These are phyloP conservation scores for Ceratobasidium sp. DNA, from an alignment of 1,284 basidiomycete species.

Conservation along the genomic window DNA sequence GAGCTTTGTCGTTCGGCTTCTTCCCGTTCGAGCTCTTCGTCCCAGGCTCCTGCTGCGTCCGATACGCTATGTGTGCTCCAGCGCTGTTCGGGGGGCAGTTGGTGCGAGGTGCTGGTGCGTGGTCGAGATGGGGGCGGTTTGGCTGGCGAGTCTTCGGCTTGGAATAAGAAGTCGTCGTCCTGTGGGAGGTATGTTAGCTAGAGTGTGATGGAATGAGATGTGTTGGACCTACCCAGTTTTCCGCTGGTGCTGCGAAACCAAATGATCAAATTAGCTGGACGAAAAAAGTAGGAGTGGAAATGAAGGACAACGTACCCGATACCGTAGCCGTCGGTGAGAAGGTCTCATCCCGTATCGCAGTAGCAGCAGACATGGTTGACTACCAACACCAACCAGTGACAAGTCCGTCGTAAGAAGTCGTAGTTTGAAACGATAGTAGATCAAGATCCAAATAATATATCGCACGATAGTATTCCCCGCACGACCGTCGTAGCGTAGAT, in stretches of 20 bases:
- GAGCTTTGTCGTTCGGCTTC: slow-evolving; percentile 44
- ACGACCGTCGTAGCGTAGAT: background rate
- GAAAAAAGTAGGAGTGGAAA: background rate
- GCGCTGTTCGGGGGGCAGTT: background rate
- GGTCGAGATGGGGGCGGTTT: slow-evolving; percentile 31
- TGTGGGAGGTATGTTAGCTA: slow-evolving; percentile 9
- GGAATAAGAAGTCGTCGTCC: slow-evolving; percentile 45
- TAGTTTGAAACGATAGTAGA: slow-evolving; percentile 4
- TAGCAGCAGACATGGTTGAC: slow-evolving; percentile 31
- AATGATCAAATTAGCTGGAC: background rate
- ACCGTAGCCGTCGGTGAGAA: slow-evolving; percentile 14
- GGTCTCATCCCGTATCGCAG: slow-evolving; percentile 27
- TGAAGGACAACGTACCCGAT: background rate
- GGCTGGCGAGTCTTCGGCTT: slow-evolving; percentile 40
- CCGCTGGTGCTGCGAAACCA: slow-evolving; percentile 15
- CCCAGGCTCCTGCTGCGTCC: slow-evolving; percentile 25
- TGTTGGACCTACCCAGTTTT: slow-evolving; percentile 35
- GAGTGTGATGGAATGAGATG: background rate
- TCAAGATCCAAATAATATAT: slow-evolving; percentile 1
- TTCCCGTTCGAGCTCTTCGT: slow-evolving; percentile 42
- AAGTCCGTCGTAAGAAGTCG: background rate
- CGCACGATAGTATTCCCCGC: background rate
- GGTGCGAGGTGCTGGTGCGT: background rate
- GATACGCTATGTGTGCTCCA: slow-evolving; percentile 36
- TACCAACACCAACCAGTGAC: background rate